These are phyloP conservation scores for Ramichloridium luteum DNA, from an alignment of 2,329 filamentous ascomycete species.

Conservation along the genomic window DNA sequence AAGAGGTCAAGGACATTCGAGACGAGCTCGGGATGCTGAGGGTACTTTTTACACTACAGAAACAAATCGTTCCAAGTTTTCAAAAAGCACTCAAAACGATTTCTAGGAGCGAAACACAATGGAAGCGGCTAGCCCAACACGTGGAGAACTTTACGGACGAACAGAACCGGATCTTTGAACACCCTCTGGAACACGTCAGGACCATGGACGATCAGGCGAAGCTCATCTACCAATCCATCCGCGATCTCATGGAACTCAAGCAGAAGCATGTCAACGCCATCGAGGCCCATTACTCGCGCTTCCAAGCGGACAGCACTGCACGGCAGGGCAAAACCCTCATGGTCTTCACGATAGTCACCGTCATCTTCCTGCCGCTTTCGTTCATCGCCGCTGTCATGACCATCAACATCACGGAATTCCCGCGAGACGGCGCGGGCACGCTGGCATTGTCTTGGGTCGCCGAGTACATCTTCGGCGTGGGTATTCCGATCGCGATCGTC, in stretches of 20 bases:
- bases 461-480: constrained; percentile 44
- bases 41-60: constrained; percentile 39
- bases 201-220: constrained; percentile 51
- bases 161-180: constrained; percentile 43
- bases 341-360: constrained; percentile 47
- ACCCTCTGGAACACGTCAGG: constrained; percentile 35
- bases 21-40: constrained; percentile 52
- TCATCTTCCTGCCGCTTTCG: constrained; percentile 41
- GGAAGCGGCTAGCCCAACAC: constrained; percentile 19
- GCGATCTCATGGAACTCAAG: constrained; percentile 51
- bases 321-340: constrained; percentile 44
- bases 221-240: constrained; percentile 46
- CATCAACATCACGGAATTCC: constrained; percentile 40
- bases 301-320: constrained; percentile 48
- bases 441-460: constrained; percentile 33
- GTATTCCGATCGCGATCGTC: constrained; percentile 37
- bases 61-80: constrained; percentile 34
- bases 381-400: constrained; percentile 44
- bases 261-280: constrained; percentile 56
- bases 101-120: constrained; percentile 27
- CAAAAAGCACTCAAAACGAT: constrained; percentile 30
- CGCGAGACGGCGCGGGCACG: constrained; percentile 19
- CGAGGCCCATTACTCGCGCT: constrained; percentile 47
- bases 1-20: constrained; percentile 54
- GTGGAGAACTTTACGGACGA: constrained; percentile 43